These are phyloP conservation scores for Mucor indicus DNA, from an alignment of 371 early-diverging fungal genomes.

Conservation along the genomic window DNA sequence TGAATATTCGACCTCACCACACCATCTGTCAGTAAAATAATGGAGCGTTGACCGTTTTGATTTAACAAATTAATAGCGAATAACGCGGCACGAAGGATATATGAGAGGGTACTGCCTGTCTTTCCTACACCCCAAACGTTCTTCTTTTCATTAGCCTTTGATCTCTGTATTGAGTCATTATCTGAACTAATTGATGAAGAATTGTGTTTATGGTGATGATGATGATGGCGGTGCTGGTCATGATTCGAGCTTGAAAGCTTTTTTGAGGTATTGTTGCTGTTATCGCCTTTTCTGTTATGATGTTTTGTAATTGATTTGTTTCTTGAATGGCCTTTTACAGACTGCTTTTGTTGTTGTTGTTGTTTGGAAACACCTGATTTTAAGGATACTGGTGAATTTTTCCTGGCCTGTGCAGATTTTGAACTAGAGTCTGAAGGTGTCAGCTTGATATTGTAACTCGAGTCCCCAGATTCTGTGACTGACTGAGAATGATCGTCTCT, in stretches of 20 bases:
- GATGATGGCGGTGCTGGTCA: not conserved
- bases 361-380: not conserved
- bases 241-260: not conserved
- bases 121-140: slow-evolving; percentile 63
- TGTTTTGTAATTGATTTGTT: slow-evolving; percentile 1
- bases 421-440: not conserved
- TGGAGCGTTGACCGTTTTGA: slow-evolving; percentile 58
- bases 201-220: slow-evolving; percentile 6
- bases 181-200: not conserved
- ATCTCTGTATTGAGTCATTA: not conserved
- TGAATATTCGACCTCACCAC: slow-evolving; percentile 67
- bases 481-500: slow-evolving; percentile 38
- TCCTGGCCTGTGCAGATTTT: not conserved
- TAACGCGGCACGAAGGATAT: slow-evolving; percentile 65
- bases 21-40: slow-evolving; percentile 85
- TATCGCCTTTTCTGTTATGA: not conserved
- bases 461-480: slow-evolving; percentile 12
- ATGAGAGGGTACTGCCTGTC: slow-evolving; percentile 57
- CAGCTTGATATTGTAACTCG: not conserved
- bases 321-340: not conserved
- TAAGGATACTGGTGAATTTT: not conserved
- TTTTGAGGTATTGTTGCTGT: not conserved
- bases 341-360: not conserved
- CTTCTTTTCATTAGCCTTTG: slow-evolving; percentile 18
- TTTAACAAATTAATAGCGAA: slow-evolving; percentile 71